Evolutionary conservation across 129 eudicot species (phyloP), one percentile per base, ranked within the genome.

Genomic region (Tanacetum coccineum): DNA sequence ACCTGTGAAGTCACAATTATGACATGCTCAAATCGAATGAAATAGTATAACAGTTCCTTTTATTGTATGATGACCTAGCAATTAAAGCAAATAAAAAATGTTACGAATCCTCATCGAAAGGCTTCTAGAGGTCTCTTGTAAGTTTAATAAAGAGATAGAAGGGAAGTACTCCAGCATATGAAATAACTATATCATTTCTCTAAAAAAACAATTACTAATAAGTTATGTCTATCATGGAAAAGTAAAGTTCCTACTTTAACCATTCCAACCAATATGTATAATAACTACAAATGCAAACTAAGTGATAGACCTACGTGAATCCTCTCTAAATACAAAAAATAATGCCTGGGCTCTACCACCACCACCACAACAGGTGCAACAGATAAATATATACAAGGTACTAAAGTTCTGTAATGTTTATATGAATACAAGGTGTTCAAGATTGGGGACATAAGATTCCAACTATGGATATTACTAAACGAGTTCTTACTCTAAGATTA

Each of bases 1-100:
- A 84, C 83, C 89, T 84, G 83, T 48, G 68, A 64, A 26, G 15
- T 26, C 46, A 18, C 1, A 14, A 72, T 64, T 32, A 32, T 32
- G 39, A 32, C 39, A 32, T 32, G 39, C 39, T 6, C 39, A 32
- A 32, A 32, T 32, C n/a, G 8, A 3, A 32, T 32, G 6, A 32
- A 8, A 8, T 7, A 32, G 6, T 0, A 32, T 32, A 32, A 1
- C 39, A 32, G 39, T 8, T 32, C 39, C 6, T 32, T 32, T 32
- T 32, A 5, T 32, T 32, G 39, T 32, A 32, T 7, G 26, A 17
- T 9, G 30, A 26, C 9, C 19, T 2, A 28, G 9, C 14, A 58
- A 10, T 58, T 58, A 26, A 39, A 11, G 4, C 4, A 47, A 48
- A 48, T 2, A 48, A 48, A 48, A 11, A 32, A 32, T 13, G 53